phyloP scores from a whole-genome alignment of 768 basidiomycete genomes.

The Agrocybe praecox region DNA sequence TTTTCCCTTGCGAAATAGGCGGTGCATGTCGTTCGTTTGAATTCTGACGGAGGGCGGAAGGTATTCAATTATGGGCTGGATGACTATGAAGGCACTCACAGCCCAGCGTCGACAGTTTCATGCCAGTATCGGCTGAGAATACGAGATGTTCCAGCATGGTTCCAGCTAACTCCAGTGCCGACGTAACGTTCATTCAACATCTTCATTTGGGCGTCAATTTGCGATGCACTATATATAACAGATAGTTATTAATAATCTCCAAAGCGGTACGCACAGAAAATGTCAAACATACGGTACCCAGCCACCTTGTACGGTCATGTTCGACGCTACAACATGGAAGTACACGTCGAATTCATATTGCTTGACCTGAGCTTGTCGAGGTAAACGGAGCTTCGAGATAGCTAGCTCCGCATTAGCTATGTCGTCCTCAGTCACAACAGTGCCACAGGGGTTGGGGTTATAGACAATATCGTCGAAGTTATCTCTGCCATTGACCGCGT shows the following conservation, averaged over 20 bases:
- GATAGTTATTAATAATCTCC: not conserved
- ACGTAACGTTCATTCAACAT: slow-evolving; percentile 44
- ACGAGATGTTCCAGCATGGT: slow-evolving; percentile 34
- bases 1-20: slow-evolving; percentile 39
- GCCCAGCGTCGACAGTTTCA: slow-evolving; percentile 30
- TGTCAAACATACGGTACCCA: slow-evolving; percentile 33
- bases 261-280: slow-evolving; percentile 7
- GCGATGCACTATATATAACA: slow-evolving; percentile 26
- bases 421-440: slow-evolving; percentile 20
- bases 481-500: too few species aligned
- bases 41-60: slow-evolving; percentile 14
- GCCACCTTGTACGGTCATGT: slow-evolving; percentile 34
- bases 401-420: slow-evolving; percentile 13
- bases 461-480: too few species aligned
- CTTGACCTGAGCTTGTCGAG: slow-evolving; percentile 11
- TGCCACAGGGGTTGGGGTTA: slow-evolving; percentile 15
- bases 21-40: slow-evolving; percentile 36
- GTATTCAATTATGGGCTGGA: not conserved
- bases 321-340: slow-evolving; percentile 32
- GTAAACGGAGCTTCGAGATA: slow-evolving; percentile 8
- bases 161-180: slow-evolving; percentile 35
- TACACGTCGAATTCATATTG: slow-evolving; percentile 30
- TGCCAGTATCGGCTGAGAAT: slow-evolving; percentile 47
- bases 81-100: slow-evolving; percentile 16
- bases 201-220: slow-evolving; percentile 41